phyloP scores from a whole-genome alignment of 495 filamentous ascomycete genomes.

The Barbatosphaeria neglecta region DNA sequence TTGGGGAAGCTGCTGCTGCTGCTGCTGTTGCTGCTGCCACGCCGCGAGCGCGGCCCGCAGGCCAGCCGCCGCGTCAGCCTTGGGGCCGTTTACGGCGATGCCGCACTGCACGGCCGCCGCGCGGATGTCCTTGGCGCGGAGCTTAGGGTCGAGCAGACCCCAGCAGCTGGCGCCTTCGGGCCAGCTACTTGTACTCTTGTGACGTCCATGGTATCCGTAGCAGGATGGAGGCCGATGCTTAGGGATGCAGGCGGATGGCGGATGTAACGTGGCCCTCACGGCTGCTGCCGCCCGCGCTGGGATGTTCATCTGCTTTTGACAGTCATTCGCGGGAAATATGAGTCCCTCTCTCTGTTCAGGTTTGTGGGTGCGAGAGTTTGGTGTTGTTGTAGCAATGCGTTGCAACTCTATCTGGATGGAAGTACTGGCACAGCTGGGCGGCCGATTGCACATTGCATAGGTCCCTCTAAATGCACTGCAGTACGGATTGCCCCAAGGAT shows the following conservation, averaged over 20 bases:
- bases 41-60: constrained; percentile 9
- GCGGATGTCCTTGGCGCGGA: background rate
- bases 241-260: background rate
- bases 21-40: constrained; percentile 3
- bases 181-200: background rate
- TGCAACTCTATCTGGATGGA: too few species aligned
- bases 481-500: too few species aligned
- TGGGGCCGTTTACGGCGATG: constrained; percentile 9
- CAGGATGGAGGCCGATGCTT: background rate
- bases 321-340: too few species aligned
- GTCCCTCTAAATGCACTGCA: too few species aligned
- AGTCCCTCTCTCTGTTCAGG: too few species aligned
- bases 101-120: constrained; percentile 9
- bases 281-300: too few species aligned
- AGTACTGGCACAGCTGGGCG: too few species aligned
- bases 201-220: background rate
- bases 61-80: constrained; percentile 3
- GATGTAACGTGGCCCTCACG: too few species aligned
- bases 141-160: background rate
- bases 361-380: too few species aligned
- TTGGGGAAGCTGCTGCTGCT: background rate
- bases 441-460: too few species aligned
- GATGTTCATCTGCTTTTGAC: too few species aligned
- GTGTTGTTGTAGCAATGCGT: too few species aligned
- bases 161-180: background rate